These are phyloP conservation scores for Xylaria venustula DNA, from an alignment of 495 filamentous ascomycete genomes.

Conservation along the genomic window DNA sequence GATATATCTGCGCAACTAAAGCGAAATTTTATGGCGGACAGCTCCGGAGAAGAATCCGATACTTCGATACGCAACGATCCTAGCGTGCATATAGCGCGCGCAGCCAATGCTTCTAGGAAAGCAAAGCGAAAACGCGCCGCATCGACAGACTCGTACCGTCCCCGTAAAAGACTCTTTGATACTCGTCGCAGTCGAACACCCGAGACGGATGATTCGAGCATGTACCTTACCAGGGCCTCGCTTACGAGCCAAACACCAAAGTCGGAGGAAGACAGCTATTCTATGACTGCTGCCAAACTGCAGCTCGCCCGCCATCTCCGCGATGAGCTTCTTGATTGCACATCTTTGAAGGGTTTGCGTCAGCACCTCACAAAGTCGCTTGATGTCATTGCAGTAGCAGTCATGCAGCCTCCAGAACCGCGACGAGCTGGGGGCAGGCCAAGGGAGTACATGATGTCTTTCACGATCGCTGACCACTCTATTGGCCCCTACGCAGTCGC, in stretches of 20 bases:
- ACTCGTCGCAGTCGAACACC: slow-evolving; percentile 9
- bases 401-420: slow-evolving; percentile 52
- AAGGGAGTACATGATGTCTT: slow-evolving; percentile 65
- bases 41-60: slow-evolving; percentile 12
- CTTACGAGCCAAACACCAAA: slow-evolving; percentile 15
- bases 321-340: slow-evolving; percentile 64
- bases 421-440: slow-evolving; percentile 63
- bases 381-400: slow-evolving; percentile 68
- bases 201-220: slow-evolving; percentile 20
- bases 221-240: slow-evolving; percentile 23
- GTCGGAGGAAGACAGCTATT: slow-evolving; percentile 24
- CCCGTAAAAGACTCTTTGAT: background rate
- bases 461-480: slow-evolving; percentile 69
- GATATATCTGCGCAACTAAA: slow-evolving; percentile 8
- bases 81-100: slow-evolving; percentile 36
- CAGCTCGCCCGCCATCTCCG: slow-evolving; percentile 50
- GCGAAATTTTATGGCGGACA: background rate
- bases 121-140: slow-evolving; percentile 22
- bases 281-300: slow-evolving; percentile 34
- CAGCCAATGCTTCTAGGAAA: slow-evolving; percentile 29
- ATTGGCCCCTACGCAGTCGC: slow-evolving; percentile 43
- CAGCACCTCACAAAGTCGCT: slow-evolving; percentile 53
- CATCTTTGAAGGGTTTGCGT: slow-evolving; percentile 62
- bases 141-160: background rate
- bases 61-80: slow-evolving; percentile 20